Evolutionary conservation across 352 stramenopile species (phyloP), one percentile per base, ranked within the genome.

Genomic region (Phytophthora hibernalis): DNA sequence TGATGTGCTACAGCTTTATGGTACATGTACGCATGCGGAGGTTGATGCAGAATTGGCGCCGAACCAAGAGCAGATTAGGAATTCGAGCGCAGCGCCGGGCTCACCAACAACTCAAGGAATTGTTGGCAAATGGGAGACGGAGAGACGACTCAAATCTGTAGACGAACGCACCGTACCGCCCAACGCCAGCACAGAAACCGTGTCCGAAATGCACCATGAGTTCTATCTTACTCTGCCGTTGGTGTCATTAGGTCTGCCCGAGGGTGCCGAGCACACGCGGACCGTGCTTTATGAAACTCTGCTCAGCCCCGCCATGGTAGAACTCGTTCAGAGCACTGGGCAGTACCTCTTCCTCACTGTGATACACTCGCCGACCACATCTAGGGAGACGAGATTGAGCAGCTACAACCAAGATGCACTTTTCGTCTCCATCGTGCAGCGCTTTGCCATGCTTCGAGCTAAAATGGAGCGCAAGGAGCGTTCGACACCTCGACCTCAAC

Each of bases 141-240:
- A 83, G 43, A 71, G 65, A 33, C 82, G 69, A 9, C 61, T 74
- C 38, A 83, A 79, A 53, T 79, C 68, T 74, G 72, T 77, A 50
- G 45, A 79, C 43, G 85, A 91, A 61, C 80, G 80, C 15, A 44
- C 54, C 0, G 31, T 70, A 15, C 60, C 70, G 1, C 77, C 74
- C 0, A 76, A 76, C 12, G 40, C 70, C 18, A 77, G 70, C 24
- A 5, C 13, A 16, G 69, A 85, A 13, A 72, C 67, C 11, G 63
- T 85, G 3, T n/a, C 49, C 31, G 68, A 81, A 22, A 77, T 92
- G 54, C 77, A 89, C 35, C 59, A 67, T 8, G 62, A 78, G 1
- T 91, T 92, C 47, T 81, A 76, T 43, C 59, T 59, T 0, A 54
- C 66, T 2, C 43, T 93, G 13, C 85, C 83, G 0, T 74, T 91